These are phyloP conservation scores for Sporothrix luriei DNA, from an alignment of 2,329 filamentous ascomycete genomes.

Conservation along the genomic window DNA sequence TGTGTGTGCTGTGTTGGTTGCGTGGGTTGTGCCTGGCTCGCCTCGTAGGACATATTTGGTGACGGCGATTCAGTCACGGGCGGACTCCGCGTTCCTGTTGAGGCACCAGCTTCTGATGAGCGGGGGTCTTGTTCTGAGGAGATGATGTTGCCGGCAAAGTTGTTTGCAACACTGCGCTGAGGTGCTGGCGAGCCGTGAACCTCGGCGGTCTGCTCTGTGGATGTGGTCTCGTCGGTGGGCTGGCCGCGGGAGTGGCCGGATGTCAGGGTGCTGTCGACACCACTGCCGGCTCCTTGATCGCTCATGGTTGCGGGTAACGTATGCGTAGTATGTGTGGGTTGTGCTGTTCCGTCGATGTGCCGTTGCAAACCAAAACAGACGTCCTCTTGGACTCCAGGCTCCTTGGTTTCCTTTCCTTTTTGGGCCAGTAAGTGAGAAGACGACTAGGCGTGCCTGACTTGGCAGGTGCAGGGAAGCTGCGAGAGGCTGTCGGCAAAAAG, in stretches of 20 bases:
- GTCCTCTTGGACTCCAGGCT: background rate
- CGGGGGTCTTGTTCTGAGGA: conserved; percentile 35
- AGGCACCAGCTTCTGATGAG: conserved; percentile 30
- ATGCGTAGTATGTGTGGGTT: background rate
- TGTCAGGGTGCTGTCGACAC: conserved; percentile 45
- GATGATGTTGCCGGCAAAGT: conserved; percentile 24
- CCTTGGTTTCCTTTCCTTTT: background rate
- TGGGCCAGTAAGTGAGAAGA: conserved; percentile 5
- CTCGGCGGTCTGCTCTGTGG: conserved; percentile 49
- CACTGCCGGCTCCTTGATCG: conserved; percentile 53
- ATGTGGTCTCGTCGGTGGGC: conserved; percentile 49
- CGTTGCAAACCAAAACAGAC: background rate
- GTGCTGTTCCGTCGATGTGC: background rate
- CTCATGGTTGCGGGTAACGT: conserved; percentile 45
- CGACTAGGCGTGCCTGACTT: conserved; percentile 10
- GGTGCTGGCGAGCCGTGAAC: conserved; percentile 42
- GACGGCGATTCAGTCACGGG: conserved; percentile 23
- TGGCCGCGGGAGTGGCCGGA: conserved; percentile 49
- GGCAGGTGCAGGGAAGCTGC: background rate
- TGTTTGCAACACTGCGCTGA: conserved; percentile 31
- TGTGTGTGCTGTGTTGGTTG: background rate
- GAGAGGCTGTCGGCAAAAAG: background rate
- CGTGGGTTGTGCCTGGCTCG: conserved; percentile 21
- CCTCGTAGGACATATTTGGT: conserved; percentile 29
- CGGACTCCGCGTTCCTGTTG: conserved; percentile 30